Conservation (phyloP, 2,329 filamentous ascomycete genomes). For the Xylariales sp. region DNA sequence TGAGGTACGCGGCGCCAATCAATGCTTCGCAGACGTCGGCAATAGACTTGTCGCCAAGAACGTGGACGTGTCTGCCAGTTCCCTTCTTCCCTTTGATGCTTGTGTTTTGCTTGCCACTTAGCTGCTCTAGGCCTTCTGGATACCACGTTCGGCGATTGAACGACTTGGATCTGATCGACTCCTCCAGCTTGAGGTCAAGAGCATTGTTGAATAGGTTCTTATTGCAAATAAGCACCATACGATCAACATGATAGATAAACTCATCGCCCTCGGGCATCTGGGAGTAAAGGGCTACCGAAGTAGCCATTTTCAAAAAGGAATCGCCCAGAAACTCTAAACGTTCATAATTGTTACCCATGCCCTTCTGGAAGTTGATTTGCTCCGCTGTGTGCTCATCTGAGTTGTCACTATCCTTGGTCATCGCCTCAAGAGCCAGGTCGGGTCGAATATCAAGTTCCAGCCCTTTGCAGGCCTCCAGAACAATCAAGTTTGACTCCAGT, state of each 20-base stretch:
- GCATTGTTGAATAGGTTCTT: slow-evolving; percentile 80
- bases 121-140: slow-evolving; percentile 69
- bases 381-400: slow-evolving; percentile 65
- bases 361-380: slow-evolving; percentile 69
- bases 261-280: slow-evolving; percentile 74
- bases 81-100: slow-evolving; percentile 59
- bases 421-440: slow-evolving; percentile 73
- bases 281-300: slow-evolving; percentile 80
- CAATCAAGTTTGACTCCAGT: slow-evolving; percentile 76
- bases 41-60: slow-evolving; percentile 80
- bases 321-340: slow-evolving; percentile 91
- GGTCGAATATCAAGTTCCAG: slow-evolving; percentile 62
- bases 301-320: slow-evolving; percentile 92
- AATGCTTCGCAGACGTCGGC: slow-evolving; percentile 93
- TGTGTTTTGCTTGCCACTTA: slow-evolving; percentile 64
- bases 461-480: slow-evolving; percentile 65
- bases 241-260: slow-evolving; percentile 80
- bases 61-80: slow-evolving; percentile 50
- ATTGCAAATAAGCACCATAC: slow-evolving; percentile 91
- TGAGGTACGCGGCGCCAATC: slow-evolving; percentile 77
- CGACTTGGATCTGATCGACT: slow-evolving; percentile 75
- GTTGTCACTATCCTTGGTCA: slow-evolving; percentile 90
- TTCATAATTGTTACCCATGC: slow-evolving; percentile 95
- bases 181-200: slow-evolving; percentile 57
- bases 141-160: slow-evolving; percentile 89